Conservation (phyloP, 1,284 basidiomycete species). For the Grifola frondosa region DNA sequence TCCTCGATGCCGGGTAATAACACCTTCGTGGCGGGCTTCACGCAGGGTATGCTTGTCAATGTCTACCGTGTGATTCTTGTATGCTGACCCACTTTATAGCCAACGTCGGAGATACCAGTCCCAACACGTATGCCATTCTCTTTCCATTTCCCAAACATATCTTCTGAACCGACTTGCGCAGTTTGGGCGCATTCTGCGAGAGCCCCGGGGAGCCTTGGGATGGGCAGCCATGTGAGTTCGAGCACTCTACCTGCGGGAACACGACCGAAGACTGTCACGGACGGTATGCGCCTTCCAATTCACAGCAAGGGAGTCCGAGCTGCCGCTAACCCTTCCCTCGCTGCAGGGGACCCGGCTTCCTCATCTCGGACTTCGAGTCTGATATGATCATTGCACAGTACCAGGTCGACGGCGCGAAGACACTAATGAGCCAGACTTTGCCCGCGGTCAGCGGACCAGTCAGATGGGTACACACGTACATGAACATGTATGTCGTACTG, state of each 20-base stretch:
- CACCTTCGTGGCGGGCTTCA: slow-evolving; percentile 74
- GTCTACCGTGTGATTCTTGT: neutral
- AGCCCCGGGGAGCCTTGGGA: slow-evolving; percentile 68
- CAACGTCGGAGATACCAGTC: slow-evolving; percentile 76
- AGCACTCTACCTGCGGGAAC: slow-evolving; percentile 76
- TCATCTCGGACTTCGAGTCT: slow-evolving; percentile 69
- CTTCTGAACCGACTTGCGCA: neutral
- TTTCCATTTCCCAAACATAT: neutral
- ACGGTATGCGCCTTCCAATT: slow-evolving; percentile 41
- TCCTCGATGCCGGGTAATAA: slow-evolving; percentile 63
- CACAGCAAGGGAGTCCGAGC: neutral
- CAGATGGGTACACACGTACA: slow-evolving; percentile 63
- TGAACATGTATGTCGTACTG: slow-evolving; percentile 56
- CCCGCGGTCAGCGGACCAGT: slow-evolving; percentile 55
- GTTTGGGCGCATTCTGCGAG: slow-evolving; percentile 68
- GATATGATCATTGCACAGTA: slow-evolving; percentile 66
- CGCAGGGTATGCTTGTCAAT: slow-evolving; percentile 50
- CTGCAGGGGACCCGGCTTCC: slow-evolving; percentile 68
- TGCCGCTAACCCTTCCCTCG: neutral
- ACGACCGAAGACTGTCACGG: slow-evolving; percentile 67
- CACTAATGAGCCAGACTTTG: slow-evolving; percentile 52
- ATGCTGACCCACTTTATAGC: slow-evolving; percentile 38
- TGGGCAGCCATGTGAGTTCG: slow-evolving; percentile 62
- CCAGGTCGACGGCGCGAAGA: slow-evolving; percentile 66
- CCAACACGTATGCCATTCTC: slow-evolving; percentile 61